phyloP scores from a whole-genome alignment of 306 rosid genomes.

The Vigna radiata region DNA sequence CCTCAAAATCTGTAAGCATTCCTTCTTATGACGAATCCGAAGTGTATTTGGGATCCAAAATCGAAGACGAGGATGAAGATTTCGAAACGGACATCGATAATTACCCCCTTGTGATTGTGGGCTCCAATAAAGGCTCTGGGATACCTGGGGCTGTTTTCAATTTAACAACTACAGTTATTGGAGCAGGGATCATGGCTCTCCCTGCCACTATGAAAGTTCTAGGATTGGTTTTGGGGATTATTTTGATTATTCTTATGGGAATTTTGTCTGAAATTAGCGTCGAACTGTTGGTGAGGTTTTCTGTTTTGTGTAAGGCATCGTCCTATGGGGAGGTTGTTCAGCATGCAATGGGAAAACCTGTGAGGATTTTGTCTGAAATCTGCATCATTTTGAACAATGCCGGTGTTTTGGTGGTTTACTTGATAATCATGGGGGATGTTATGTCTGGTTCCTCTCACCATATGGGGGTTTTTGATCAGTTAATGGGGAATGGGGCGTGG shows the following conservation, averaged over 20 bases:
- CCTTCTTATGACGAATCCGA: constrained; percentile 52
- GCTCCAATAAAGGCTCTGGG: constrained; percentile 62
- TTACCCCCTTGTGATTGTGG: constrained; percentile 67
- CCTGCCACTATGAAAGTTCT: constrained; percentile 99
- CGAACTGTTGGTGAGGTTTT: constrained; percentile 71
- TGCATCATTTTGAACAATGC: constrained; percentile 85
- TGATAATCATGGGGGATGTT: constrained; percentile 98
- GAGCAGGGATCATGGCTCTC: constrained; percentile 96
- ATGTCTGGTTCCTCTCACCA: constrained; percentile 94
- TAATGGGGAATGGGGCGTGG: constrained; percentile 90
- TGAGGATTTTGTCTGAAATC: constrained; percentile 74
- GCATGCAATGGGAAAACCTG: constrained; percentile 75
- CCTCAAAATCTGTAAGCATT: constrained; percentile 33
- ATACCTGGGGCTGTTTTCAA: constrained; percentile 90
- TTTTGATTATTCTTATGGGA: constrained; percentile 80
- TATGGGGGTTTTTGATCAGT: constrained; percentile 89
- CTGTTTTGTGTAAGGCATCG: constrained; percentile 70
- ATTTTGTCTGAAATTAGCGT: constrained; percentile 84
- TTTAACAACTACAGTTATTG: constrained; percentile 84
- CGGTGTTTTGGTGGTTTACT: constrained; percentile 84
- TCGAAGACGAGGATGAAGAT: constrained; percentile 56
- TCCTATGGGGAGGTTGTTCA: constrained; percentile 94
- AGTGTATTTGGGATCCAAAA: constrained; percentile 53
- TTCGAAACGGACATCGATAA: constrained; percentile 63
- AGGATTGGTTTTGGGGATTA: constrained; percentile 71